Base-by-base conservation (phyloP, 1,284 basidiomycete genomes). In the Anthracocystis panici-leucophaei region DNA sequence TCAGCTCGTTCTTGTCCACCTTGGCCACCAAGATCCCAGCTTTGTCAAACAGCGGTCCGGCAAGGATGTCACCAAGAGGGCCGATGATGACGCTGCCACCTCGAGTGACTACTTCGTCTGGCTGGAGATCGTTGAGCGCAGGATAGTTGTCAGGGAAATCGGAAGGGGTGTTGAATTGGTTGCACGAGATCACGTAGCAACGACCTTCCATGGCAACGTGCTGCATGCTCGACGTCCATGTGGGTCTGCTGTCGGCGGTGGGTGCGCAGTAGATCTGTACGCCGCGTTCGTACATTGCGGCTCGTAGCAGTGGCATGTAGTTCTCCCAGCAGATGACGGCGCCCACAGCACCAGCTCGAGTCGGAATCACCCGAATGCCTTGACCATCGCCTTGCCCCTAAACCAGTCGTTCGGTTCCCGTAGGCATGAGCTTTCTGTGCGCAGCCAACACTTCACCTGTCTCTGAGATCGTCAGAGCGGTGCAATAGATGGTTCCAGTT, bases 201-300 rank as follows among this genome's bases (percentile, higher is more conserved):
- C 92, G 88, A 2, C 91, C 92, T 84, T 93, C 92, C 55, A 91
- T 86, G 1, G 91, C 91, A 55, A 93, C 91, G 80, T 92, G 91
- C 55, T 88, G 85, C 91, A 92, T 92, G 1, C 89, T 89, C 59
- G 87, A 87, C 66, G 88, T 87, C 91, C 91, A 92, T 1, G 86
- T 87, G 1, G 88, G 88, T 12, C 92, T 87, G 3, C 88, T 87
- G 79, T 93, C 92, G 27, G 92, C 91, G 1, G 91, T 92, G 0
- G 91, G 91, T 0, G 89, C 91, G 78, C 90, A 91, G 81, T 91
- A 91, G 21, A 91, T 86, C 77, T 91, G 88, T 2, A 89, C 90
- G 7, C 90, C 90, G 57, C 88, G 85, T 11, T 88, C 87, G 80
- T 91, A 91, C 82, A 91, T 90, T 77, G 88, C 79, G 29, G 84